phyloP scores from a whole-genome alignment of 2,329 filamentous ascomycete genomes.

The Penicillium janthinellum region DNA sequence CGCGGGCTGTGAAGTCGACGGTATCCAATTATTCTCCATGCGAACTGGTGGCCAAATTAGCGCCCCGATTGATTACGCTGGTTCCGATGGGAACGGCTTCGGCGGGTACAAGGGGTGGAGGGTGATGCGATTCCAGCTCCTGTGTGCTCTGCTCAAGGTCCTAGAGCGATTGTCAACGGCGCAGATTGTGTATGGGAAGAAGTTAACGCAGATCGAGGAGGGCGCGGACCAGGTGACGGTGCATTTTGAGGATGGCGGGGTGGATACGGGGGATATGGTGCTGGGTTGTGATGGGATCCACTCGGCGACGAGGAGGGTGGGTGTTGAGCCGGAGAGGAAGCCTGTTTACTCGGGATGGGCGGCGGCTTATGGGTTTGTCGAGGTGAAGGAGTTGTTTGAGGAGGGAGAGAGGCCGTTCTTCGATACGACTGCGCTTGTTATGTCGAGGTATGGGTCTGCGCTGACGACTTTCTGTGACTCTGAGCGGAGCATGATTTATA shows the following conservation, averaged over 20 bases:
- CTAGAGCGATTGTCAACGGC: not conserved
- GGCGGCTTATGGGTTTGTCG: not conserved
- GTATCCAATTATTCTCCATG: conserved; percentile 1
- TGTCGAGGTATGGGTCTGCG: conserved; percentile 5
- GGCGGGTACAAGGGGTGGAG: conserved; percentile 2
- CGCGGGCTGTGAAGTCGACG: not conserved
- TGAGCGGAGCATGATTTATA: conserved; percentile 10
- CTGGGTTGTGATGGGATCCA: conserved; percentile 5
- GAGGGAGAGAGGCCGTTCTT: conserved; percentile 5
- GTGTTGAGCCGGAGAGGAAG: not conserved
- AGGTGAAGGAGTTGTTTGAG: not conserved
- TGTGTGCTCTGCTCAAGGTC: not conserved
- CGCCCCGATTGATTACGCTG: not conserved
- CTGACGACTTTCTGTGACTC: conserved; percentile 15
- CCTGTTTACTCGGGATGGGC: not conserved
- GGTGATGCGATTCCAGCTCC: not conserved
- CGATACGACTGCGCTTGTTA: not conserved
- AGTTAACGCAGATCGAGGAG: not conserved
- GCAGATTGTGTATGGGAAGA: not conserved
- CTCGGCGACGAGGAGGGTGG: not conserved
- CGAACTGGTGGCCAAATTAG: not conserved
- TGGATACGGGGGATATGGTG: not conserved
- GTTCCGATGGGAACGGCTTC: not conserved
- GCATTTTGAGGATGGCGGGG: not conserved
- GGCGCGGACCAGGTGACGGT: not conserved